Conservation (phyloP, 1,139 yeast species). For the Yamadazyma triangularis region DNA sequence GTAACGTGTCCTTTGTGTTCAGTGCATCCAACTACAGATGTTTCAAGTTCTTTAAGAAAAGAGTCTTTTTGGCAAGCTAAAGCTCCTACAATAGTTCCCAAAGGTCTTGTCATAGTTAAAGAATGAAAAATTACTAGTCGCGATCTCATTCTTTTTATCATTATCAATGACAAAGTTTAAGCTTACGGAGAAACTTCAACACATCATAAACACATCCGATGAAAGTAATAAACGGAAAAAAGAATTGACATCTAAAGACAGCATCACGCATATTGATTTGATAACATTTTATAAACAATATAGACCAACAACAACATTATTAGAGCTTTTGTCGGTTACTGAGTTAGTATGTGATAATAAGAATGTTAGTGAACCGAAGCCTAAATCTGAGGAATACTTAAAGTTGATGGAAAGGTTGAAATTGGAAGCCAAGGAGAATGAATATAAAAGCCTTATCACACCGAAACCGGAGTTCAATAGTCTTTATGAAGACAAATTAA, state of each 20-base stretch:
- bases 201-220: slow-evolving; percentile 3
- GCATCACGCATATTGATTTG: slow-evolving; percentile 21
- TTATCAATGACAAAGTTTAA: slow-evolving; percentile 10
- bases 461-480: slow-evolving; percentile 25
- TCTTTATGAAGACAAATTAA: slow-evolving; percentile 22
- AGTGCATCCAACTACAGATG: slow-evolving; percentile 61
- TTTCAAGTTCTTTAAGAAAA: slow-evolving; percentile 53
- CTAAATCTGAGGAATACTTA: slow-evolving; percentile 60
- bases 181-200: slow-evolving; percentile 6
- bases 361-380: slow-evolving; percentile 11
- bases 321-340: slow-evolving; percentile 19
- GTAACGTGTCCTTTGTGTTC: slow-evolving; percentile 35
- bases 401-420: slow-evolving; percentile 54
- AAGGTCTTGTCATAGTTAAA: slow-evolving; percentile 10
- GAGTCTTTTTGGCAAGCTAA: slow-evolving; percentile 80
- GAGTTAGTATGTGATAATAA: slow-evolving; percentile 14
- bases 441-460: slow-evolving; percentile 57
- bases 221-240: slow-evolving; percentile 2
- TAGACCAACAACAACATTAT: slow-evolving; percentile 20
- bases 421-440: slow-evolving; percentile 51
- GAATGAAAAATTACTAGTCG: too few relatives aligned
- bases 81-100: slow-evolving; percentile 67
- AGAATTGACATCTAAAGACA: slow-evolving; percentile 1
- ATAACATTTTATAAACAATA: slow-evolving; percentile 17
- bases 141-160: too few relatives aligned